phyloP scores from a whole-genome alignment of 139 green algal genomes.

The Tetradesmus lagerheimii region DNA sequence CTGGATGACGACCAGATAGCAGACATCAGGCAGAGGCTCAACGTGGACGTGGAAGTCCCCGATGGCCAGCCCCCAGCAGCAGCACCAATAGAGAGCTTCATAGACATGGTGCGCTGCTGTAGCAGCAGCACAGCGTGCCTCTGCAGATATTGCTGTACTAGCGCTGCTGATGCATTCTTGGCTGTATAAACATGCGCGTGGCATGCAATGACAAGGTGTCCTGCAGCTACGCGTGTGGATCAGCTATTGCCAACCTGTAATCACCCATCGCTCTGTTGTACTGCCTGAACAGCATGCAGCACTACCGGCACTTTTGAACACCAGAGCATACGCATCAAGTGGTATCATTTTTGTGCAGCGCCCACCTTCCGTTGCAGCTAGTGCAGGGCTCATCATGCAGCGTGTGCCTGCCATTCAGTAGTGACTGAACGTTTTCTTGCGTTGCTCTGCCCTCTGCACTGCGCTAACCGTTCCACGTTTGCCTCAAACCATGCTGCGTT shows the following conservation, averaged over 20 bases:
- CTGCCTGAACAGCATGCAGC: no score
- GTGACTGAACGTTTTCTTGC: no score
- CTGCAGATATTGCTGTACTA: neutral
- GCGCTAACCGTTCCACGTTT: neutral
- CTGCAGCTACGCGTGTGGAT: no score
- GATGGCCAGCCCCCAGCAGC: slow-evolving; percentile 54
- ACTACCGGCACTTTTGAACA: neutral
- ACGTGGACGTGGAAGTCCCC: slow-evolving; percentile 70
- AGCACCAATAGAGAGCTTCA: slow-evolving; percentile 81
- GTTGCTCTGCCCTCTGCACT: neutral
- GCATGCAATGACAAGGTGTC: no score
- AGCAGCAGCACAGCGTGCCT: neutral
- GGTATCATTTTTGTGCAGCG: no score
- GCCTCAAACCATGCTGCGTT: neutral
- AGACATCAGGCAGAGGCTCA: slow-evolving; percentile 81
- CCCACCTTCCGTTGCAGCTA: neutral
- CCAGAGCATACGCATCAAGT: neutral
- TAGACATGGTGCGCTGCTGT: slow-evolving; percentile 76
- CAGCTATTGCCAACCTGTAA: no score
- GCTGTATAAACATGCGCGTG: neutral
- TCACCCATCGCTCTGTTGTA: no score
- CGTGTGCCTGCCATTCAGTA: no score
- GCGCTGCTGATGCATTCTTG: neutral
- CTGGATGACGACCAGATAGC: slow-evolving; percentile 72
- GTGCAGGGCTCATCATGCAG: neutral